Percentiles rank a stretch among this genome's conserved stretches.
Conservation (phyloP, 78 protist species). For the Cavenderia fasciculata region DNA sequence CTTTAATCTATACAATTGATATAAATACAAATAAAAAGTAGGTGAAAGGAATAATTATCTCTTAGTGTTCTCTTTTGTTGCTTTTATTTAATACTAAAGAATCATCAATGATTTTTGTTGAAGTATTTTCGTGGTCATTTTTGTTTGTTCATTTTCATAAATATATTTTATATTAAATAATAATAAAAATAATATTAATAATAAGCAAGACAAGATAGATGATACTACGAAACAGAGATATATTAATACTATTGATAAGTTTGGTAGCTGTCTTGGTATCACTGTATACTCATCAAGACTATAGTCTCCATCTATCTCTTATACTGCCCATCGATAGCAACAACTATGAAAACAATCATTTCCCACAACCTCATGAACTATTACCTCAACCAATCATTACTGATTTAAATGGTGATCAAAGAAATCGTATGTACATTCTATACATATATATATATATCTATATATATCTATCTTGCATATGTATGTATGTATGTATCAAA, state of each 20-base stretch:
- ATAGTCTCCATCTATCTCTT: neutral
- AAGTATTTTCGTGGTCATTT: neutral
- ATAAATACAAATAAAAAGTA: too few species aligned
- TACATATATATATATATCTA: neutral
- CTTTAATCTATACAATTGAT: too few species aligned
- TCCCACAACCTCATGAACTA: slow-evolving; percentile 50
- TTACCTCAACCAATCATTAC: slow-evolving; percentile 74
- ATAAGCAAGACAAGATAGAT: neutral
- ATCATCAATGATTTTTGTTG: neutral
- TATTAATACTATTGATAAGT: slow-evolving; percentile 21
- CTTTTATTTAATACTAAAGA: neutral
- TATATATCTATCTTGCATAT: neutral
- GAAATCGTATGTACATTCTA: slow-evolving; percentile 28
- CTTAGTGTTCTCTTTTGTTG: neutral
- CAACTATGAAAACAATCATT: slow-evolving; percentile 65
- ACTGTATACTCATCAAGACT: slow-evolving; percentile 23
- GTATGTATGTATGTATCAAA: neutral
- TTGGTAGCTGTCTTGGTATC: slow-evolving; percentile 28
- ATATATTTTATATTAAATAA: too few species aligned
- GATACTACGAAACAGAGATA: slow-evolving; percentile 74
- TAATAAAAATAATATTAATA: neutral
- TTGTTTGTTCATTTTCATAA: too few species aligned
- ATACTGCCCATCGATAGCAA: slow-evolving; percentile 60
- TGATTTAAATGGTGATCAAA: slow-evolving; percentile 77
- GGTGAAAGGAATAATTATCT: too few species aligned